Evolutionary conservation across 2,329 filamentous ascomycete genomes (phyloP).

Genomic region (Ceratocystis lukuohia): DNA sequence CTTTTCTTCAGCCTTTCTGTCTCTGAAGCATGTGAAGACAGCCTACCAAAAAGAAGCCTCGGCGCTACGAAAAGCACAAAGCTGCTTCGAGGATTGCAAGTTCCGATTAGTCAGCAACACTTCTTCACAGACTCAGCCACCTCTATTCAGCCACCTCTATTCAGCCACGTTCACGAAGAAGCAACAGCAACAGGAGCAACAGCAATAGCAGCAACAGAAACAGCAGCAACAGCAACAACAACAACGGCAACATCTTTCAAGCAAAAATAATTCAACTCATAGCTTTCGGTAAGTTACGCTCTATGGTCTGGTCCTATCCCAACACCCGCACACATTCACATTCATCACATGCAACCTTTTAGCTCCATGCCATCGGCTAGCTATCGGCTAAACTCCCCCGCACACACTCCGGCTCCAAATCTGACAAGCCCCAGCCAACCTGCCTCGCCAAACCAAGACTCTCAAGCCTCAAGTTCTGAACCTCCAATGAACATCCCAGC

Average conservation of each 20-base stretch:
- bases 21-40: background rate
- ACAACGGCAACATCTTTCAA: no score
- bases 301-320: background rate
- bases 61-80: background rate
- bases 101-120: background rate
- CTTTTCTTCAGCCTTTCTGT: no score
- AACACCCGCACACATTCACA: background rate
- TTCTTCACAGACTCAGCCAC: background rate
- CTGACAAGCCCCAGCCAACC: background rate
- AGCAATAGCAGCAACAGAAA: no score
- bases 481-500: background rate
- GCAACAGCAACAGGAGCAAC: no score
- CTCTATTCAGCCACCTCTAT: background rate
- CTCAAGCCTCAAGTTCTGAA: background rate
- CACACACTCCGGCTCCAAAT: background rate
- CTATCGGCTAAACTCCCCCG: slow-evolving; percentile 5
- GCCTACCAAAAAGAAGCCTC: background rate
- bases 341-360: background rate
- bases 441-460: background rate
- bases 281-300: background rate
- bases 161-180: background rate
- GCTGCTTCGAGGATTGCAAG: background rate
- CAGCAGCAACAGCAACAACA: no score
- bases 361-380: background rate
- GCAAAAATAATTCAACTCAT: no score